A percentile compares a stretch with the other conserved stretches of the same genome.
phyloP scores from a whole-genome alignment of 306 rosid species.

The Pachyrhizus erosus region DNA sequence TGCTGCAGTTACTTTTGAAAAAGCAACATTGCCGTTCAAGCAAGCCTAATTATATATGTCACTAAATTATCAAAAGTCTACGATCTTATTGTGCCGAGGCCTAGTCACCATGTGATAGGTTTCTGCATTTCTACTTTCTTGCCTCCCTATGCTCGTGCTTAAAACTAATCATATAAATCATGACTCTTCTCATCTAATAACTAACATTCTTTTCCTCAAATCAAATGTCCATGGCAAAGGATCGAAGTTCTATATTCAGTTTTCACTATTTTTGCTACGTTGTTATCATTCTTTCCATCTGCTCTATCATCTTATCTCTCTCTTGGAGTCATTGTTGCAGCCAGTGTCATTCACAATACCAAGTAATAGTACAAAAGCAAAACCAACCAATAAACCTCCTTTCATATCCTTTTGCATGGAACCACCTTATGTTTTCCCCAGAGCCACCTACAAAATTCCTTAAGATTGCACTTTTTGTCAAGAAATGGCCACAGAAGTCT shows the following conservation, averaged over 20 bases:
- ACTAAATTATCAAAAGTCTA: conserved; percentile 20
- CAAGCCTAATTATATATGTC: conserved; percentile 29
- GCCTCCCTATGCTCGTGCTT: conserved; percentile 4
- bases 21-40: conserved; percentile 39
- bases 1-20: background rate
- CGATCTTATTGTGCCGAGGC: conserved; percentile 25
- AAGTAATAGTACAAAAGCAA: conserved; percentile 43
- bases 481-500: conserved; percentile 77
- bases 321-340: conserved; percentile 57
- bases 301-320: conserved; percentile 51
- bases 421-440: conserved; percentile 56
- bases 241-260: conserved; percentile 43
- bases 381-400: conserved; percentile 55
- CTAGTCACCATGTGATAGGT: conserved; percentile 41
- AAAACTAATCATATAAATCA: background rate
- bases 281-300: conserved; percentile 46
- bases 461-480: conserved; percentile 76
- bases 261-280: conserved; percentile 49
- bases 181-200: conserved; percentile 14
- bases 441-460: conserved; percentile 55
- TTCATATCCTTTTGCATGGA: conserved; percentile 69
- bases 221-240: conserved; percentile 56
- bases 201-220: background rate
- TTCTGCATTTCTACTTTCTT: conserved; percentile 36
- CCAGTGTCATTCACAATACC: conserved; percentile 51